These are phyloP conservation scores for Fraxinus platypoda DNA, from an alignment of 305 asterid genomes.

Conservation along the genomic window DNA sequence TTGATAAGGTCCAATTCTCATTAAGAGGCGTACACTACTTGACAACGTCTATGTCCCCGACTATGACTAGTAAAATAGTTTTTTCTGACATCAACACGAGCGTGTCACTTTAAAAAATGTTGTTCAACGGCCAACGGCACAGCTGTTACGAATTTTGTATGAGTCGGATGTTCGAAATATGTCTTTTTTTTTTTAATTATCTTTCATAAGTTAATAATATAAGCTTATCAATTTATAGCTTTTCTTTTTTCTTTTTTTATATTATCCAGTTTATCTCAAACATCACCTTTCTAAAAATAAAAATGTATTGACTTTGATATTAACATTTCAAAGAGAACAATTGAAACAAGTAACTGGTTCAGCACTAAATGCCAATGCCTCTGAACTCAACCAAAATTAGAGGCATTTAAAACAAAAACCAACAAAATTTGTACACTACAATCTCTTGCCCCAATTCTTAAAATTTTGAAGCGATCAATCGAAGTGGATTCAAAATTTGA, in stretches of 20 bases:
- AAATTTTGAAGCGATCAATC: background rate
- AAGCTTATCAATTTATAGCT: too few species aligned
- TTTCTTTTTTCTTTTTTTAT: too few species aligned
- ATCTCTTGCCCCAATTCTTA: background rate
- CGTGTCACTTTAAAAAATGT: background rate
- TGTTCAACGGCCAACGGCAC: background rate
- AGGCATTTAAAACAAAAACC: slow-evolving; percentile 2
- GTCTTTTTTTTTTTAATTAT: too few species aligned
- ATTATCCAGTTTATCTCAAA: slow-evolving; percentile 12
- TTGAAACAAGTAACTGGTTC: background rate
- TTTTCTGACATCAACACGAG: background rate
- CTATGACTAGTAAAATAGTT: background rate
- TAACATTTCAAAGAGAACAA: background rate
- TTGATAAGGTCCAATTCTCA: background rate
- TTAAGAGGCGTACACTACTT: slow-evolving; percentile 21
- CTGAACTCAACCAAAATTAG: background rate
- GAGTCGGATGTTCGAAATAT: too few species aligned
- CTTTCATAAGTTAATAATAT: too few species aligned
- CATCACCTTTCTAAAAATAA: slow-evolving; percentile 5
- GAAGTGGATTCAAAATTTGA: background rate
- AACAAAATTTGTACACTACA: background rate
- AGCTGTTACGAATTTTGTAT: too few species aligned
- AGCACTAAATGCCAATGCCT: background rate
- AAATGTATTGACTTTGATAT: slow-evolving; percentile 11
- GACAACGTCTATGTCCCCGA: background rate